Percentiles rank a stretch among this genome's conserved stretches.
Evolutionary conservation across 2,329 filamentous ascomycete genomes (phyloP).

Genomic region (Tolypocladium inflatum): DNA sequence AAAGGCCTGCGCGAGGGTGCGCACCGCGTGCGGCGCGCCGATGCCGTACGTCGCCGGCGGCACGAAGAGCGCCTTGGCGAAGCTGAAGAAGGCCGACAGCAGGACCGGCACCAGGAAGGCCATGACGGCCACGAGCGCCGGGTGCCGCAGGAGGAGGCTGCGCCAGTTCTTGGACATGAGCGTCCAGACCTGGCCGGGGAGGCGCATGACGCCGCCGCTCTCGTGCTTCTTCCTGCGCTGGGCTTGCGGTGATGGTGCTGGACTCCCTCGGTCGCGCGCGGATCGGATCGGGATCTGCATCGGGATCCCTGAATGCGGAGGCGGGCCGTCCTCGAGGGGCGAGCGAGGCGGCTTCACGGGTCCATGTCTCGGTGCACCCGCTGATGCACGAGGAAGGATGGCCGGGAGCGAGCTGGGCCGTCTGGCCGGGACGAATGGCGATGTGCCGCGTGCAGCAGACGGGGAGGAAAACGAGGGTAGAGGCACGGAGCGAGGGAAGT

Average conservation of each 20-base stretch:
- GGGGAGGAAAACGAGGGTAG: not conserved
- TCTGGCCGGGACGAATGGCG: not conserved
- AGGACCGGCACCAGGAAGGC: conserved; percentile 51
- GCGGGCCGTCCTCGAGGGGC: not conserved
- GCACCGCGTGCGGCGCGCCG: conserved; percentile 49
- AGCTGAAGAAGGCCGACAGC: conserved; percentile 52
- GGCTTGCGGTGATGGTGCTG: no score
- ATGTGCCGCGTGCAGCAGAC: not conserved
- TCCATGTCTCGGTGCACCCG: not conserved
- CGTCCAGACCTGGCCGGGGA: conserved; percentile 50
- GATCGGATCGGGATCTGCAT: not conserved
- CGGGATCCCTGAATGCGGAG: not conserved
- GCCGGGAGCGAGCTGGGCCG: not conserved
- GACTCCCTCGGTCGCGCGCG: no score
- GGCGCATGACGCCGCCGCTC: conserved; percentile 28
- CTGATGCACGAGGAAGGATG: not conserved
- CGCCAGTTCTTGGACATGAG: conserved; percentile 53
- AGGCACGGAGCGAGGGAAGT: not conserved
- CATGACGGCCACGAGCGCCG: conserved; percentile 40
- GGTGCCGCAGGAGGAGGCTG: conserved; percentile 46
- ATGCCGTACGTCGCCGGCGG: conserved; percentile 70
- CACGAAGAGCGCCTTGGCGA: conserved; percentile 75
- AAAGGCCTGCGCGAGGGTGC: conserved; percentile 56
- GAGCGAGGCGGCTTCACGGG: not conserved
- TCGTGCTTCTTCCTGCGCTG: no score